These are phyloP conservation scores for Diaporthe helianthi DNA, from an alignment of 2,329 filamentous ascomycete genomes.

Conservation along the genomic window DNA sequence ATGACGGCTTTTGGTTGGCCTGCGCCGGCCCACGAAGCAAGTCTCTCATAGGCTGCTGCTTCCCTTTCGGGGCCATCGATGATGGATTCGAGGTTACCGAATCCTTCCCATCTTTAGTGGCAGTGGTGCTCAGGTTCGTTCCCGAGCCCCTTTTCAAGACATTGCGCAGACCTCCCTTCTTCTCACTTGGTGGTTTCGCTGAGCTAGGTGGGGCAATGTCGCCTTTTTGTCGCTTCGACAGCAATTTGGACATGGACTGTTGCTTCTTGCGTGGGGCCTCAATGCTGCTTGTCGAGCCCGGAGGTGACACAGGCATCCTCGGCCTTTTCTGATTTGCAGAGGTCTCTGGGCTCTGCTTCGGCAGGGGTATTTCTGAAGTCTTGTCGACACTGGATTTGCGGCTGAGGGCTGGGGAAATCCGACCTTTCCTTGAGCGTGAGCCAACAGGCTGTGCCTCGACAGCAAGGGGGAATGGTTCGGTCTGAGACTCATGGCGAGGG, in stretches of 20 bases:
- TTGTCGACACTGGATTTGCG: constrained; percentile 14
- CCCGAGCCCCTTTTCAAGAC: constrained; percentile 59
- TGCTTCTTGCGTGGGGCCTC: constrained; percentile 36
- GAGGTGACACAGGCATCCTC: constrained; percentile 45
- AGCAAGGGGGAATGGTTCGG: not conserved
- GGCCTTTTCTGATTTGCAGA: constrained; percentile 56
- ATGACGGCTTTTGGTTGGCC: constrained; percentile 35
- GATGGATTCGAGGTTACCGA: constrained; percentile 33
- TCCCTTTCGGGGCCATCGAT: constrained; percentile 35
- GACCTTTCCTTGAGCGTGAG: not conserved
- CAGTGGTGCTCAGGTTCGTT: constrained; percentile 55
- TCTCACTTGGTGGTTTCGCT: constrained; percentile 46
- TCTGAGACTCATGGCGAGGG: not conserved
- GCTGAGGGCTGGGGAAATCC: not conserved
- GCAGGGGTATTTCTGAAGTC: constrained; percentile 37
- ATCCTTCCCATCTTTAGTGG: constrained; percentile 48
- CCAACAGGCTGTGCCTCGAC: not conserved
- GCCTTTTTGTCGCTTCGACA: constrained; percentile 43
- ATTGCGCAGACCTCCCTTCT: constrained; percentile 55
- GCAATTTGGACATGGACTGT: constrained; percentile 39
- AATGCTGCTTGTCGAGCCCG: constrained; percentile 34
- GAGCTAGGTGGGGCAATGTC: constrained; percentile 24
- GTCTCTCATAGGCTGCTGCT: constrained; percentile 1
- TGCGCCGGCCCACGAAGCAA: constrained; percentile 23
- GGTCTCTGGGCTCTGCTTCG: constrained; percentile 43